Evolutionary conservation across 1,284 basidiomycete genomes (phyloP).

Genomic region (Trichosporon sp.): DNA sequence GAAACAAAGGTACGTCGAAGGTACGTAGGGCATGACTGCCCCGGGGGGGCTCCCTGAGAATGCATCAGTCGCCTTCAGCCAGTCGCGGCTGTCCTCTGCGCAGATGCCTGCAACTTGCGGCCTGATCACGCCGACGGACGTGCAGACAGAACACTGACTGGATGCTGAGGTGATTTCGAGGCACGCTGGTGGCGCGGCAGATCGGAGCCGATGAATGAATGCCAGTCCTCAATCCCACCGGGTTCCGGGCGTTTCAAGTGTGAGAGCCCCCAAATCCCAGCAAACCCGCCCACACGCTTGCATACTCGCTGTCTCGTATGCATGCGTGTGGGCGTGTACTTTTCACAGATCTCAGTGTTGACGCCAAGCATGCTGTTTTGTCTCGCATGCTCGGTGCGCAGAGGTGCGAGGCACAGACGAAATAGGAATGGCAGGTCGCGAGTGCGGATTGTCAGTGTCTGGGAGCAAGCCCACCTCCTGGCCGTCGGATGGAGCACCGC

Average conservation of each 20-base stretch:
- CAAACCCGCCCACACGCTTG: no score
- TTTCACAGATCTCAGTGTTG: not conserved
- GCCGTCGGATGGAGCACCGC: not conserved
- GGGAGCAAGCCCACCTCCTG: no score
- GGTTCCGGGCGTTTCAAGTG: constrained; percentile 2
- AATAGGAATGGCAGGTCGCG: not conserved
- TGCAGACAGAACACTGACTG: no score
- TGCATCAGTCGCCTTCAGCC: not conserved
- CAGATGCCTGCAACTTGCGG: not conserved
- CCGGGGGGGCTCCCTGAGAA: not conserved
- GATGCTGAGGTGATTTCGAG: not conserved
- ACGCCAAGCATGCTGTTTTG: not conserved
- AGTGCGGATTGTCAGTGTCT: no score
- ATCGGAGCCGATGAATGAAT: not conserved
- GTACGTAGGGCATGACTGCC: not conserved
- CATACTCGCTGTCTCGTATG: no score
- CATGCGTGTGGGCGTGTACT: not conserved
- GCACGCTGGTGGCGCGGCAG: not conserved
- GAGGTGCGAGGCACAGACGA: not conserved
- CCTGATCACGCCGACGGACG: no score
- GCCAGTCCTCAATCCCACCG: not conserved
- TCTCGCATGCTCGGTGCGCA: not conserved
- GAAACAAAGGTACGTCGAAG: not conserved
- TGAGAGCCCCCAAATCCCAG: not conserved
- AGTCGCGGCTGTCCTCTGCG: no score